Evolutionary conservation across 345 rosid species (phyloP), one percentile per base, ranked within the genome.

Genomic region (Aurinia saxatilis): DNA sequence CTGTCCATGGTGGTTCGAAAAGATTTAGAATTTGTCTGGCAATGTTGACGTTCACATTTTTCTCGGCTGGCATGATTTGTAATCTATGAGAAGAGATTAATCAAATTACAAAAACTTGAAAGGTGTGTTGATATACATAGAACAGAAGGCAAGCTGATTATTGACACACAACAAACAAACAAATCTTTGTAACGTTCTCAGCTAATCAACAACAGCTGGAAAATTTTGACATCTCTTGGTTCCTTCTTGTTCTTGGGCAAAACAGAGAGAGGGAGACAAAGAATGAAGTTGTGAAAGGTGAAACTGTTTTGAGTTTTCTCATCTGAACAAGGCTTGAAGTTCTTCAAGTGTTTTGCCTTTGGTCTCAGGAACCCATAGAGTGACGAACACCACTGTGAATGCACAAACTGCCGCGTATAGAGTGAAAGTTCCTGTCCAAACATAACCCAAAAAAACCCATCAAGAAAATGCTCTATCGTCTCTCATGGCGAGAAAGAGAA

Each of bases 281-380:
- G 35, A 61, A 37, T 70, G 67, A 57, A 46, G 8, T 12, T 68
- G 21, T 21, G 10, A 19, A 45, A 39, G 9, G 7, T 39, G 44
- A 25, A 48, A 23, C 3, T 19, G 8, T 10, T 10, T 34, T 48
- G 34, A 49, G 23, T 33, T 34, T 57, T 16, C 71, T 87, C 81
- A 93, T 87, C 92, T 81, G 78, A 93, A 87, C 72, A 95, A 86
- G 45, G 74, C 67, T 51, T 90, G 97, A 73, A 93, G 84, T 68
- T 93, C 99, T 78, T 93, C 99, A 47, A 93, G 77, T 3, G 88
- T 70, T 76, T 83, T 85, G 39, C 97, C 97, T 74, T 87, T 87
- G 1, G 99, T 90, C 81, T 93, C 99, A 1, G 97, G 97, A 51
- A 93, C 97, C 78, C 82, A 93, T 27, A 85, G 46, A n/a, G 65